Base-by-base conservation (phyloP, 2,329 filamentous ascomycete genomes). In the Aspergillus pseudoterreus region DNA sequence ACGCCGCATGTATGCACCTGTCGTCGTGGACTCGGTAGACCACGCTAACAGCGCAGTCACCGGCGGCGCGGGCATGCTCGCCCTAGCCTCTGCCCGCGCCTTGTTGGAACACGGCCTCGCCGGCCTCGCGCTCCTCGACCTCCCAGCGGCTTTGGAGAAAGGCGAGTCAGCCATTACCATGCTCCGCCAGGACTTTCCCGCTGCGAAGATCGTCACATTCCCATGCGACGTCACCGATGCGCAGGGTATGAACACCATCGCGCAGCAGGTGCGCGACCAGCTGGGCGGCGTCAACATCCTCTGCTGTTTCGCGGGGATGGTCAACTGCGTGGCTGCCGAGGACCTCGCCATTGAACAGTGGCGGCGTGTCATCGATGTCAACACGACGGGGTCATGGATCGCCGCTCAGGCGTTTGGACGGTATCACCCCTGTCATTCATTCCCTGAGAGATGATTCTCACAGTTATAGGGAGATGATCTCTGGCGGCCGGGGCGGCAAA, bases 361-460 rank as follows among this genome's bases (percentile, higher is more conserved):
- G 78, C 77, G 82, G 4, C 76, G 77, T n/a, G 79, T 85, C 0
- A 62, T 90, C 22, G 85, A 88, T 51, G 79, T 90, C 62, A 91
- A 91, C 63, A 81, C 85, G 1, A 87, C 85, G 0, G 87, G 87
- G 0, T 74, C 78, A 0, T 91, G 88, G 63, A 72, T 90, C 10
- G 83, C 82, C 58, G 85, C 87, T 0, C 86, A 88, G 60, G 86
- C 85, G 4, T 75, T 75, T 1, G 81, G 78, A 2, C 71, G 68
- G 55, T 74, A 74, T 21, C 44, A 10, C 32, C n/a, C 22, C 19
- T 22, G 6, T 12, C 11, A n/a, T 17, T 42, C 14, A 39, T 24
- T 39, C 2, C 8, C 30, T 10, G 22, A 45, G 2, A 12, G 11
- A 22, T 38, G 22, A 19, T 24, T 15, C 45, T 39, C 17, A 22